Percentiles rank a stretch among this genome's conserved stretches.
Conservation (phyloP, 345 rosid species). For the Moringa oleifera region DNA sequence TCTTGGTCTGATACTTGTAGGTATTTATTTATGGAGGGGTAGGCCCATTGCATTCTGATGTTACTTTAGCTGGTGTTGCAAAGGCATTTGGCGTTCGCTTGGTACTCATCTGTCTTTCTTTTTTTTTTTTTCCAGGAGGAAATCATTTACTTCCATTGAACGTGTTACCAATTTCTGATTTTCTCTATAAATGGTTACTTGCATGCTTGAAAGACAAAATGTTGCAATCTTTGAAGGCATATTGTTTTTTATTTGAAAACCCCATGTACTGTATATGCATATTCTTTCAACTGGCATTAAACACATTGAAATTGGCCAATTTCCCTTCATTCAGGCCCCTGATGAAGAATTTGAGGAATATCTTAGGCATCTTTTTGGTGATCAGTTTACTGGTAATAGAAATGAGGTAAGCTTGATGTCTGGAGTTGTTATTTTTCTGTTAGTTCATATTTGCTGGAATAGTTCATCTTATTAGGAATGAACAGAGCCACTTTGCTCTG, state of each 20-base stretch:
- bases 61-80: slow-evolving; percentile 86
- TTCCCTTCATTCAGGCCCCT: slow-evolving; percentile 61
- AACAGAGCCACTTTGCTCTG: too few species aligned
- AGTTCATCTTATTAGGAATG: too few species aligned
- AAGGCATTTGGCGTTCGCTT: slow-evolving; percentile 97
- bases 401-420: slow-evolving; percentile 63
- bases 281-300: slow-evolving; percentile 13
- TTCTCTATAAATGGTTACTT: neutral
- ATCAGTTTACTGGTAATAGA: slow-evolving; percentile 78
- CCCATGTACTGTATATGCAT: neutral
- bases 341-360: slow-evolving; percentile 99
- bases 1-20: slow-evolving; percentile 35
- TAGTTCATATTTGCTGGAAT: too few species aligned
- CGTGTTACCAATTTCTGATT: neutral
- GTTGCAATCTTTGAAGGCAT: neutral
- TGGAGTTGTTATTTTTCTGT: neutral
- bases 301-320: slow-evolving; percentile 1
- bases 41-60: slow-evolving; percentile 95
- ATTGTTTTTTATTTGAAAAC: neutral
- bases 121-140: neutral
- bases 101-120: slow-evolving; percentile 41
- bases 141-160: neutral
- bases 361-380: slow-evolving; percentile 69
- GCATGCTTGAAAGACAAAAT: neutral
- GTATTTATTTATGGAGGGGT: slow-evolving; percentile 88